Evolutionary conservation across 2,329 filamentous ascomycete species (phyloP).

Genomic region (Pestalotiopsis sp.): DNA sequence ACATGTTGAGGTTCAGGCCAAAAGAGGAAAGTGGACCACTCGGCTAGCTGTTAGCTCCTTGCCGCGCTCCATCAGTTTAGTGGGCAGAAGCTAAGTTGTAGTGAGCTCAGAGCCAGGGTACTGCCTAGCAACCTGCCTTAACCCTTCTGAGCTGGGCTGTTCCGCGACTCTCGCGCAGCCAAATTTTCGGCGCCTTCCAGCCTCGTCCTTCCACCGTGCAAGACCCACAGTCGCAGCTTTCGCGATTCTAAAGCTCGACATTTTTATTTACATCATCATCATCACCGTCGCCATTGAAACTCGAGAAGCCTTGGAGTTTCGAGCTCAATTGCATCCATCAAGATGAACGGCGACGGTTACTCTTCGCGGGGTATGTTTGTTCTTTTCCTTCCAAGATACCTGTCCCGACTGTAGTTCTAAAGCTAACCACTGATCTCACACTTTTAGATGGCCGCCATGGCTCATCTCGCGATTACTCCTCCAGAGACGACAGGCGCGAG

Average conservation of each 20-base stretch:
- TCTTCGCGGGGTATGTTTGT: constrained; percentile 70
- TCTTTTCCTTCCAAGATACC: constrained; percentile 10
- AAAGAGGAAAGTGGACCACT: constrained; percentile 6
- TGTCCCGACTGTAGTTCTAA: constrained; percentile 11
- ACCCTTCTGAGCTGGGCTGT: neutral
- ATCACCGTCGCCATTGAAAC: constrained; percentile 2
- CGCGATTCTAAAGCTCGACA: constrained; percentile 19
- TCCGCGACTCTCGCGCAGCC: constrained; percentile 16
- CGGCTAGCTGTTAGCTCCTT: neutral
- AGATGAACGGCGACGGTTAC: constrained; percentile 87
- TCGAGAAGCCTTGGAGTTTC: neutral
- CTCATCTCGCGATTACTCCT: constrained; percentile 56
- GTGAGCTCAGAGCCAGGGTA: neutral
- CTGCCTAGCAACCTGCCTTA: neutral
- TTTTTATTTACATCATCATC: constrained; percentile 13
- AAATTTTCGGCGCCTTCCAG: constrained; percentile 31
- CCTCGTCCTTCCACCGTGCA: constrained; percentile 26
- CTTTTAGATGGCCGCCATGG: constrained; percentile 52
- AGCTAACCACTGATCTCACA: constrained; percentile 15
- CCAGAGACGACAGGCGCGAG: constrained; percentile 44
- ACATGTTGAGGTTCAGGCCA: neutral
- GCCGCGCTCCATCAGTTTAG: neutral
- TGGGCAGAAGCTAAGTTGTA: neutral
- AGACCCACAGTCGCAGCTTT: constrained; percentile 29
- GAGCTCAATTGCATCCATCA: constrained; percentile 27